Evolutionary conservation across 2,329 filamentous ascomycete genomes (phyloP).

Genomic region (Trichophyton schoenleinii): DNA sequence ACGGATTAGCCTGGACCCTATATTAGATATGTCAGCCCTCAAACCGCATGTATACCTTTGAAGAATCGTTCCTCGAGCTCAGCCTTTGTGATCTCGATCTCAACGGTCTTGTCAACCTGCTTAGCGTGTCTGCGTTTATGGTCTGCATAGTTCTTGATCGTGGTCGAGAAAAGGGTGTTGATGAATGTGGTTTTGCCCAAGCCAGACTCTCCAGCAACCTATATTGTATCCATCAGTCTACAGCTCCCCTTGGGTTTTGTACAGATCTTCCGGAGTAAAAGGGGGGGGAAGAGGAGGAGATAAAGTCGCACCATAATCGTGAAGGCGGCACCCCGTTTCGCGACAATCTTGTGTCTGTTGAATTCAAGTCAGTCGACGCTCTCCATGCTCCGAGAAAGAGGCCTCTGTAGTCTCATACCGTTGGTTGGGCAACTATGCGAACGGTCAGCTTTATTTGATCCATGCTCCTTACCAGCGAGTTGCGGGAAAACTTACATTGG

Average conservation of each 20-base stretch:
- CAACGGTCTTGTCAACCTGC: conserved; percentile 98
- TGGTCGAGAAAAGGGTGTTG: conserved; percentile 99
- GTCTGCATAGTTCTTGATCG: conserved; percentile 99
- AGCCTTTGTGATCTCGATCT: conserved; percentile 99
- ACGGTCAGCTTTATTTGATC: conserved; percentile 3
- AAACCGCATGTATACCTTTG: conserved; percentile 64
- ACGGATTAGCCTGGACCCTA: conserved; percentile 13
- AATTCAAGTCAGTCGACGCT: conserved; percentile 21
- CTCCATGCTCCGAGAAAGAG: background rate
- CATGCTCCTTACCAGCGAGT: background rate
- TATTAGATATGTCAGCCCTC: background rate
- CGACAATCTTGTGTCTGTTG: conserved; percentile 56
- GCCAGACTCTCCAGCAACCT: conserved; percentile 97
- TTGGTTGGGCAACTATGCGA: conserved; percentile 52
- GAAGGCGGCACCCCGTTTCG: conserved; percentile 86
- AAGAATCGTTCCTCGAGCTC: conserved; percentile 99
- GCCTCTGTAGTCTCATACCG: conserved; percentile 34
- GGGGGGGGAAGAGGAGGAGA: background rate
- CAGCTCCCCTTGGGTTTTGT: conserved; percentile 9
- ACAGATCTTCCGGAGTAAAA: background rate
- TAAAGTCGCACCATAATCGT: conserved; percentile 77
- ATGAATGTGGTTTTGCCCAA: conserved; percentile 99
- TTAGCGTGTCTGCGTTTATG: conserved; percentile 98
- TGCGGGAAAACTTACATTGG: conserved; percentile 44
- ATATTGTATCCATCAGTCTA: conserved; percentile 12